Evolutionary conservation across 2,329 filamentous ascomycete genomes (phyloP), one percentile per base, ranked within the genome.

Genomic region (Stromatinia cepivora): DNA sequence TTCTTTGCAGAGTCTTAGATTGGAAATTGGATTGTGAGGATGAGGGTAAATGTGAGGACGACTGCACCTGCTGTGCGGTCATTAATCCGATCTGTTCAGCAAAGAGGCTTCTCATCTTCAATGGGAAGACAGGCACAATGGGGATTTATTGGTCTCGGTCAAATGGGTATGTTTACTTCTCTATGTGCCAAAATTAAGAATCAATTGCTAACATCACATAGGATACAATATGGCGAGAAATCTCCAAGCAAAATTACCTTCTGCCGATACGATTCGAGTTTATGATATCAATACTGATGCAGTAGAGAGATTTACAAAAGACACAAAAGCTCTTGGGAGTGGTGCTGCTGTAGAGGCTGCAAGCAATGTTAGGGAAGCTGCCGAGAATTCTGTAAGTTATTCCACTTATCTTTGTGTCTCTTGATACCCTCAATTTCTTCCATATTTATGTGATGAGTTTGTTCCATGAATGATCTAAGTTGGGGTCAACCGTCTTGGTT

Each of bases 161-260:
- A 86, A 77, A 88, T 88, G 86, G 86, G 85, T 87, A 80, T 56
- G 81, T 80, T 36, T 53, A 54, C 48, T 9, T 53, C 53, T 69
- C 70, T 69, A 74, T 67, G 59, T 71, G 25, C 39, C 25, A n/a
- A 20, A n/a, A 62, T 36, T 50, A 67, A 39, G 28, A 39, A 70
- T 69, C 66, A 70, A 62, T 73, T 56, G 57, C 70, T 76, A 69
- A 74, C 58, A 52, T 46, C 50, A 50, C 22, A 65, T 71, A 90
- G 89, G 90, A 61, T 92, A 88, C 73, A 86, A 88, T 61, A 92
- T 92, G 90, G 90, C 90, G 48, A 86, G 84, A 78, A 92, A 92
- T 75, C 82, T 92, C 7, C 85, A 89, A 74, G 83, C 86, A 50
- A 92, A 91, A 78, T 84, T 91, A 42, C 86, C 88, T 4, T 80